phyloP scores from a whole-genome alignment of 495 filamentous ascomycete genomes.

The Xylaria cubensis region DNA sequence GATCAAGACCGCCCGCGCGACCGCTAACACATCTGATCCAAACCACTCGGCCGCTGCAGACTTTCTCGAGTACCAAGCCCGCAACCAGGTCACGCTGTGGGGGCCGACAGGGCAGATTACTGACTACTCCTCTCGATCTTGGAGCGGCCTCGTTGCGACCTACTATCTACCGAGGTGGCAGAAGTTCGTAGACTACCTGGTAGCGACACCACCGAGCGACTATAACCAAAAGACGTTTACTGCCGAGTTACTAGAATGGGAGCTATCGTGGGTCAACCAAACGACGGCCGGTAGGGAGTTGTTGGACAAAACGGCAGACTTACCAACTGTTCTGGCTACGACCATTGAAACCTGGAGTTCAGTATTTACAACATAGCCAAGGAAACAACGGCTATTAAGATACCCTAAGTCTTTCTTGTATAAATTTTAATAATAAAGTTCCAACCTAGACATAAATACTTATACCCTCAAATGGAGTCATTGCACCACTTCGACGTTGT shows the following conservation, averaged over 20 bases:
- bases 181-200: conserved; percentile 55
- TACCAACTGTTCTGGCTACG: background rate
- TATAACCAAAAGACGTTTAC: conserved; percentile 48
- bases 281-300: conserved; percentile 35
- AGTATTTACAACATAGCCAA: background rate
- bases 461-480: background rate
- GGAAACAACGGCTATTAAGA: background rate
- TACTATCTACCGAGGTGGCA: conserved; percentile 60
- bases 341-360: background rate
- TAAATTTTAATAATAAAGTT: background rate
- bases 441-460: background rate
- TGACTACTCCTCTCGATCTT: conserved; percentile 59
- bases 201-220: conserved; percentile 35
- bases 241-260: conserved; percentile 44
- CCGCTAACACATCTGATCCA: conserved; percentile 37
- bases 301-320: conserved; percentile 15
- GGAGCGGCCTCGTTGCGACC: conserved; percentile 54
- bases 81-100: conserved; percentile 63
- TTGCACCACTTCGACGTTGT: background rate
- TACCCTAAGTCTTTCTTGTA: background rate
- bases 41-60: conserved; percentile 30
- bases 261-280: conserved; percentile 49
- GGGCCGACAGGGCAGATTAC: conserved; percentile 57
- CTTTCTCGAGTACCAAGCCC: conserved; percentile 59
- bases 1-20: conserved; percentile 50